phyloP scores from a whole-genome alignment of 1,284 basidiomycete species.

The Apiotrichum akiyoshidainum region DNA sequence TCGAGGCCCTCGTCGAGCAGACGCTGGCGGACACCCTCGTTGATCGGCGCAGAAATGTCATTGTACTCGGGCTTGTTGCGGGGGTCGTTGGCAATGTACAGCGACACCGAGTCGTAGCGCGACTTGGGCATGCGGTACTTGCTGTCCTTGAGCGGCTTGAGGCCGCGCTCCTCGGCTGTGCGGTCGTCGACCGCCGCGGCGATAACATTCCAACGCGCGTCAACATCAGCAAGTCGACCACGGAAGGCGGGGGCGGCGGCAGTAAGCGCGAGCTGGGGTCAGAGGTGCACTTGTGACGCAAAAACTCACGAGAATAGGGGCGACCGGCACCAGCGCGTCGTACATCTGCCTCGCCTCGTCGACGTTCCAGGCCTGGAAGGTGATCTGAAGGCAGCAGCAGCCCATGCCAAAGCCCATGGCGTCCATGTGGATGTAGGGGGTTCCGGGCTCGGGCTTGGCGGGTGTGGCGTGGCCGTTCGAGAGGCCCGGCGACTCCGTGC shows the following conservation, averaged over 20 bases:
- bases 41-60: constrained; percentile 78
- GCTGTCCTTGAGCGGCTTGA: constrained; percentile 74
- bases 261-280: constrained; percentile 67
- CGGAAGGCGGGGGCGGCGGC: constrained; percentile 93
- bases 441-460: constrained; percentile 50
- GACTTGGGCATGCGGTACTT: constrained; percentile 86
- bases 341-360: constrained; percentile 88
- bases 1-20: constrained; percentile 78
- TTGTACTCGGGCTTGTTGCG: constrained; percentile 90
- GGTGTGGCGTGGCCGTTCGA: constrained; percentile 26
- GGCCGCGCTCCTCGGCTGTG: constrained; percentile 86
- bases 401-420: constrained; percentile 99
- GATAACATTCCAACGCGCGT: constrained; percentile 98
- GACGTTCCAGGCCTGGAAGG: constrained; percentile 94
- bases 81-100: constrained; percentile 85
- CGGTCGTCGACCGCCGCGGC: constrained; percentile 95
- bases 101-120: constrained; percentile 91
- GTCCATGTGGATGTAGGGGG: constrained; percentile 89
- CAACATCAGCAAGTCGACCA: constrained; percentile 91
- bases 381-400: constrained; percentile 95
- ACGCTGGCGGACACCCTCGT: constrained; percentile 68
- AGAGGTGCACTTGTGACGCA: no score
- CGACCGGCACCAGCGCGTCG: constrained; percentile 88
- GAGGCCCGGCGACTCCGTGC: constrained; percentile 14
- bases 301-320: constrained; percentile 72